These are phyloP conservation scores for Raphanus sativus DNA, from an alignment of 345 rosid species.

Conservation along the genomic window DNA sequence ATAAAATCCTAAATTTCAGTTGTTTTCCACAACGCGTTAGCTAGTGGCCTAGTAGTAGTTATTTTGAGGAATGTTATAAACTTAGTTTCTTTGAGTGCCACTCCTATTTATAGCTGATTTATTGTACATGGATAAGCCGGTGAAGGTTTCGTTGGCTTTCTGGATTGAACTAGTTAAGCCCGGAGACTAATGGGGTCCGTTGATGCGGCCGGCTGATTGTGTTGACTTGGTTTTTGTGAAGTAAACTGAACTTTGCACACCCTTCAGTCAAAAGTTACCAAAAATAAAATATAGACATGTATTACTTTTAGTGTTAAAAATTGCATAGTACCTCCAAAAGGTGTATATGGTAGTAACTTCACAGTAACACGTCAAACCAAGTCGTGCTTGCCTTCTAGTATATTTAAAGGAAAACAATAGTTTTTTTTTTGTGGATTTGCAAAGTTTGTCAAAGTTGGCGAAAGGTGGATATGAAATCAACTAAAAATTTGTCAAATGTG, in stretches of 20 bases:
- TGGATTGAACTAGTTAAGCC: background rate
- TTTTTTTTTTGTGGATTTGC: slow-evolving; percentile 14
- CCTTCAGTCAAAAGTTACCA: background rate
- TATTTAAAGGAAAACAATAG: slow-evolving; percentile 12
- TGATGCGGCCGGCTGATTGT: background rate
- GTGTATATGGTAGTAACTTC: slow-evolving; percentile 4
- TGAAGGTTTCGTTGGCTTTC: background rate
- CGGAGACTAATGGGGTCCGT: background rate
- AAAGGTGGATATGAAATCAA: slow-evolving; percentile 37
- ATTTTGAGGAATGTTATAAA: background rate
- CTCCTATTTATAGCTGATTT: background rate
- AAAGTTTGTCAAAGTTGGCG: slow-evolving; percentile 42
- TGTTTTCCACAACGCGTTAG: background rate
- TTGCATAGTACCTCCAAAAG: background rate
- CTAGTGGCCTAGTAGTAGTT: background rate
- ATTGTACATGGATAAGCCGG: background rate
- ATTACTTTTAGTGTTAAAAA: background rate
- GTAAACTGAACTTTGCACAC: background rate
- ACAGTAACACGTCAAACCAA: slow-evolving; percentile 31
- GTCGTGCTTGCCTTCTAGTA: slow-evolving; percentile 17
- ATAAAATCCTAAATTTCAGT: background rate
- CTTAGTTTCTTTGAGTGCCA: background rate
- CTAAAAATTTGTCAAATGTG: slow-evolving; percentile 27
- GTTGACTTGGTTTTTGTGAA: background rate
- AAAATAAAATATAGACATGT: background rate